Evolutionary conservation across 2,329 filamentous ascomycete genomes (phyloP).

Genomic region (Bipolaris victoriae): DNA sequence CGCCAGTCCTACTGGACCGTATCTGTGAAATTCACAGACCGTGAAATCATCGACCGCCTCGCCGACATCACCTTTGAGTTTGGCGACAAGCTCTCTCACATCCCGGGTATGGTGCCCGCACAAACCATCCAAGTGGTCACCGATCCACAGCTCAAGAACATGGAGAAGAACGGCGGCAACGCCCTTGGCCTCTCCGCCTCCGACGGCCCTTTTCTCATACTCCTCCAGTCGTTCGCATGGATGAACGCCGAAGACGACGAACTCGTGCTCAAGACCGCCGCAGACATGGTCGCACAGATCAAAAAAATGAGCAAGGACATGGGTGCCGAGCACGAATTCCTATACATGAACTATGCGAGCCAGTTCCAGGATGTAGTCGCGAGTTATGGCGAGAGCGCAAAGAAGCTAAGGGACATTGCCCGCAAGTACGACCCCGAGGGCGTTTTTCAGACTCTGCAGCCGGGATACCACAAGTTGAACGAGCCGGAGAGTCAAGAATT

Average conservation of each 20-base stretch:
- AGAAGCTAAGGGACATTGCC: slow-evolving; percentile 15
- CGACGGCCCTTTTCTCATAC: slow-evolving; percentile 18
- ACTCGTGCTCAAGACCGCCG: slow-evolving; percentile 14
- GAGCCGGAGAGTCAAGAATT: background rate
- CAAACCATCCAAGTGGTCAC: slow-evolving; percentile 30
- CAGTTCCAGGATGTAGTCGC: slow-evolving; percentile 50
- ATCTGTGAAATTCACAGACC: slow-evolving; percentile 25
- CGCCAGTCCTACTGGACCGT: slow-evolving; percentile 30
- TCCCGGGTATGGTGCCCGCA: slow-evolving; percentile 19
- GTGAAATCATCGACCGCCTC: slow-evolving; percentile 13
- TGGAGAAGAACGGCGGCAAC: slow-evolving; percentile 32
- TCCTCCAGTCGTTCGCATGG: slow-evolving; percentile 22
- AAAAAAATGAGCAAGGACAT: slow-evolving; percentile 18
- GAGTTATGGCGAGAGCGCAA: slow-evolving; percentile 48
- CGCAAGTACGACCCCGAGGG: slow-evolving; percentile 16
- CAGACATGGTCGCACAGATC: slow-evolving; percentile 18
- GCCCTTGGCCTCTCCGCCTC: slow-evolving; percentile 23
- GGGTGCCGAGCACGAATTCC: background rate
- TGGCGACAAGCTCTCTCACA: slow-evolving; percentile 6
- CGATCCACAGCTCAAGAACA: slow-evolving; percentile 17
- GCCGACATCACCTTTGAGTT: slow-evolving; percentile 21
- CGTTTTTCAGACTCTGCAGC: slow-evolving; percentile 19
- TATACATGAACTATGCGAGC: slow-evolving; percentile 56
- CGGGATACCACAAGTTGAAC: slow-evolving; percentile 14
- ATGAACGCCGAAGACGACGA: slow-evolving; percentile 22